A percentile compares a stretch with the other conserved stretches of the same genome.
Conservation (phyloP, 106 monocot species). For the Dactylorhiza incarnata region DNA sequence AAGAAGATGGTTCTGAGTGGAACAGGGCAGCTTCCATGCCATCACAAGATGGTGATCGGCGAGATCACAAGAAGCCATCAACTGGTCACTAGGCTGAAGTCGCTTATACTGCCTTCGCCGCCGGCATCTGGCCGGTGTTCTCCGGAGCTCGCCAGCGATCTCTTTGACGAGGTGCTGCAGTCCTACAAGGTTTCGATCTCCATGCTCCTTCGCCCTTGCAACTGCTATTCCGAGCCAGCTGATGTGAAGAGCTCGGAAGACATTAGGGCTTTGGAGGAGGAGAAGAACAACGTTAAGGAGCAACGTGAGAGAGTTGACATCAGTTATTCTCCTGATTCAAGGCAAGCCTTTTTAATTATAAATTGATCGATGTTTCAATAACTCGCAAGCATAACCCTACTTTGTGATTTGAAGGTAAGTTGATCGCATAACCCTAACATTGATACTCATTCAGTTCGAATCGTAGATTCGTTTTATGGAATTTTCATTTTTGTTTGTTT, state of each 20-base stretch:
- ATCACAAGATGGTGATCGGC: not conserved
- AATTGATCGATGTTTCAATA: no score
- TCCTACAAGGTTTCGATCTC: not conserved
- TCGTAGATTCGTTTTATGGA: no score
- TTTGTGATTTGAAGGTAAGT: no score
- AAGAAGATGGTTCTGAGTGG: not conserved
- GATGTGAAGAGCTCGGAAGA: not conserved
- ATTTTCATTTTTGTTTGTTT: no score
- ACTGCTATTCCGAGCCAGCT: not conserved
- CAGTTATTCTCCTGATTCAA: not conserved
- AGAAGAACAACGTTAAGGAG: not conserved
- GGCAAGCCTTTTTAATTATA: not conserved
- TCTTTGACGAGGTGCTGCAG: not conserved
- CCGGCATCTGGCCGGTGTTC: not conserved
- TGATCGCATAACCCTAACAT: no score
- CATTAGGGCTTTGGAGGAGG: not conserved
- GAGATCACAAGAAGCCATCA: slow-evolving; percentile 6
- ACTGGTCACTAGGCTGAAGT: not conserved
- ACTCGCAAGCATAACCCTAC: no score
- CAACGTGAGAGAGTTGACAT: not conserved
- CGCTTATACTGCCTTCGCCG: not conserved
- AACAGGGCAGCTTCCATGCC: not conserved
- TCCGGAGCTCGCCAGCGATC: not conserved
- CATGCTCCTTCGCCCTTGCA: slow-evolving; percentile 4
- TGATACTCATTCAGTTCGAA: no score